Evolutionary conservation across 1,139 yeast genomes (phyloP), one percentile per base, ranked within the genome.

Genomic region (Yamadazyma kanchanaburiensis): DNA sequence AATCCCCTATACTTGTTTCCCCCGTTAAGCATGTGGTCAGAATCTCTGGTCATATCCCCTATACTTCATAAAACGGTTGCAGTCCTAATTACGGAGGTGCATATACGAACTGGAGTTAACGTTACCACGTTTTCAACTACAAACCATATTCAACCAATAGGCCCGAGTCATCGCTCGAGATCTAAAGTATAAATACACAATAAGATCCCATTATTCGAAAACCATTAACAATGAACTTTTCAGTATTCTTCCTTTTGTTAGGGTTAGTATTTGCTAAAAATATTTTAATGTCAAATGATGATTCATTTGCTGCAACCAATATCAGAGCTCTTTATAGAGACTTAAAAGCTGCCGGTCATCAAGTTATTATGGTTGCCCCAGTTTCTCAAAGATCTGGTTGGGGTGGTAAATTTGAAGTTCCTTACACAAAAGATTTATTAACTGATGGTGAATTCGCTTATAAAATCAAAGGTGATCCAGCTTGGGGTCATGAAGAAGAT

Each of bases 211-310:
- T 18, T 18, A 8, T 7, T 18, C 20, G 20, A 18, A 23, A 15
- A 22, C n/a, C n/a, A n/a, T n/a, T n/a, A n/a, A 20, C 26, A 24
- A 43, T 43, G 48, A 34, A 37, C 15, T 35, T 43, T 15, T 23
- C 39, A 15, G 30, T 37, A 5, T 34, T 42, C 22, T 34, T 39
- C 21, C 28, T 33, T 14, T 33, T 42, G 12, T 34, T 45, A 21
- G 22, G 40, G 13, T 12, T 27, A 5, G 35, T 27, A n/a, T 21
- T 49, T 8, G 57, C 62, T 34, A 66, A 74, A 50, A 74, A 67
- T 55, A 74, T 76, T 45, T 53, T 76, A 35, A 59, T 76, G 38
- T 67, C 80, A 43, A 75, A 76, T 48, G 83, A 76, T 53, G 83
- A 76, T 47, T 70, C 77, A 22, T 76, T 75, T 75, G 69, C 68